Conservation (phyloP, 768 basidiomycete species). For the Termitomyces sp. region DNA sequence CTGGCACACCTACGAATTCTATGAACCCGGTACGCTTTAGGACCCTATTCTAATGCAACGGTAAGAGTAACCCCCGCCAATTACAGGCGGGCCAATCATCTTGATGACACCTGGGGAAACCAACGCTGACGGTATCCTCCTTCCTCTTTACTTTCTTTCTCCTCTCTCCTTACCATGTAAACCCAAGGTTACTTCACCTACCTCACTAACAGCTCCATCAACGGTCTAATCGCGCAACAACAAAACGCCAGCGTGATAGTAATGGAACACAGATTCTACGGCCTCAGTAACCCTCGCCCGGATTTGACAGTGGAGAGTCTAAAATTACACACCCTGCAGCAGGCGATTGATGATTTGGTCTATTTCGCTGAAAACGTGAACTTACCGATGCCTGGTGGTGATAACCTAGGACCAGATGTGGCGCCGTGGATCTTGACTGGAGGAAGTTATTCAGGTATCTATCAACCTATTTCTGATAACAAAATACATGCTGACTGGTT, state of each 20-base stretch:
- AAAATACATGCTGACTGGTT: not conserved
- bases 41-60: not conserved
- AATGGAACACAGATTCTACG: constrained; percentile 71
- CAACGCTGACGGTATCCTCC: constrained; percentile 40
- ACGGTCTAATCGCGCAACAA: constrained; percentile 57
- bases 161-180: not conserved
- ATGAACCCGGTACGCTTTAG: constrained; percentile 37
- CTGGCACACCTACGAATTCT: constrained; percentile 65
- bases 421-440: constrained; percentile 45
- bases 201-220: constrained; percentile 58
- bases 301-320: constrained; percentile 55
- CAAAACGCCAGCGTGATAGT: constrained; percentile 56
- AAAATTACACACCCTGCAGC: constrained; percentile 57
- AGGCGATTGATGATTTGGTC: constrained; percentile 66
- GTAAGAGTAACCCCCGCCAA: not conserved
- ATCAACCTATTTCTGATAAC: not conserved
- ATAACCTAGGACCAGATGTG: constrained; percentile 45
- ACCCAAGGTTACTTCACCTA: constrained; percentile 39
- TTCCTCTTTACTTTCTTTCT: not conserved
- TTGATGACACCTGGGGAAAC: constrained; percentile 61
- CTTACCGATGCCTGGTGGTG: constrained; percentile 62
- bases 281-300: constrained; percentile 60
- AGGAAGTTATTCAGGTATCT: constrained; percentile 43
- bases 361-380: constrained; percentile 63
- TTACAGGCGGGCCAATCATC: constrained; percentile 50